phyloP scores from a whole-genome alignment of 179 eudicot genomes.

The Dionaea muscipula region DNA sequence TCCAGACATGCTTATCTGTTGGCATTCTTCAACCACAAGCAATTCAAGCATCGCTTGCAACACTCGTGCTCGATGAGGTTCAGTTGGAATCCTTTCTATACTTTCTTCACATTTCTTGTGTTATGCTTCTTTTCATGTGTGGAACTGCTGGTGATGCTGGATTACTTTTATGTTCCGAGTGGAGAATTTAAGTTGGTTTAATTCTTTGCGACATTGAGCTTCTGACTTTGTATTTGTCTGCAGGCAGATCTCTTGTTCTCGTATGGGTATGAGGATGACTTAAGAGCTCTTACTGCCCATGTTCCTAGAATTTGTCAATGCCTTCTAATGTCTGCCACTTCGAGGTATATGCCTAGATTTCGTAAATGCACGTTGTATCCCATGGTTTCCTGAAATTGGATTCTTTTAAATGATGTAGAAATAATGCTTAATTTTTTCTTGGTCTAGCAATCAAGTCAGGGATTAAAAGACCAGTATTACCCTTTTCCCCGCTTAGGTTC shows the following conservation, averaged over 20 bases:
- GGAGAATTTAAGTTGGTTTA: background rate
- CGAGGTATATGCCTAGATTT: constrained; percentile 37
- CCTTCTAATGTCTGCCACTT: constrained; percentile 96
- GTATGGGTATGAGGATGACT: constrained; percentile 83
- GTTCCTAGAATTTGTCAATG: constrained; percentile 83
- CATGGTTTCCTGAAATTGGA: background rate
- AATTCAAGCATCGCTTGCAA: constrained; percentile 69
- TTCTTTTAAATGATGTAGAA: background rate
- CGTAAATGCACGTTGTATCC: background rate
- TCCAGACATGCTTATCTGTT: constrained; percentile 48
- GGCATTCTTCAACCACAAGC: constrained; percentile 50
- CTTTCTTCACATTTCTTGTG: background rate
- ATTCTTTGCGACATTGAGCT: too few species aligned
- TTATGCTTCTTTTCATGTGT: background rate
- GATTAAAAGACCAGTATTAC: too few species aligned
- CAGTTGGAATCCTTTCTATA: background rate
- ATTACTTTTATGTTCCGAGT: background rate
- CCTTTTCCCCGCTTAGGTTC: too few species aligned
- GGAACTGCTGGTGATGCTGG: background rate
- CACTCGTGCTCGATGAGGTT: constrained; percentile 88
- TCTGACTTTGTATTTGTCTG: constrained; percentile 5
- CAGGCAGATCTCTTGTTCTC: constrained; percentile 98
- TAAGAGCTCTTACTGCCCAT: constrained; percentile 63
- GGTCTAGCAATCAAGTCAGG: too few species aligned
- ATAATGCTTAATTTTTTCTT: too few species aligned